A percentile compares a stretch with the other conserved stretches of the same genome.
Conservation (phyloP, 345 rosid species). For the Citrus australasica region DNA sequence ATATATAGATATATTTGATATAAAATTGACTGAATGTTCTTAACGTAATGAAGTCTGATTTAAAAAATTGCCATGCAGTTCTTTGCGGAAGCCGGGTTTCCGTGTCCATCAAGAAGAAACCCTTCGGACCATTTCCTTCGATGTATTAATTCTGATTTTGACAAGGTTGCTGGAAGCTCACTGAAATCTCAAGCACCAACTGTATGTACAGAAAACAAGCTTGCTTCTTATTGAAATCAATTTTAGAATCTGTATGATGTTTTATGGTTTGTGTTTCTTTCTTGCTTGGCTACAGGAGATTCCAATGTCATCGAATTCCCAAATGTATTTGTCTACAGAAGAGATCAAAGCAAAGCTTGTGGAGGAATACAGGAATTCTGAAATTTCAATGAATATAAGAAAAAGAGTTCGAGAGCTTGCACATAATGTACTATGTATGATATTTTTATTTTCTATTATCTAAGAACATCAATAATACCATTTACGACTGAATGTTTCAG, state of each 20-base stretch:
- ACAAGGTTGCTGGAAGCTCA: conserved; percentile 19
- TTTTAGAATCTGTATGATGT: neutral
- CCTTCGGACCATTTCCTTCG: conserved; percentile 56
- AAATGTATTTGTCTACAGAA: neutral
- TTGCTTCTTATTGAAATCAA: neutral
- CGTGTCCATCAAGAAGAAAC: conserved; percentile 44
- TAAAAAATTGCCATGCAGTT: conserved; percentile 22
- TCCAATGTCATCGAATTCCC: neutral
- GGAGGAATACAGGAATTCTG: conserved; percentile 13
- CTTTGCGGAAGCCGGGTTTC: conserved; percentile 49
- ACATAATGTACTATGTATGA: no score
- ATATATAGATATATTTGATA: neutral
- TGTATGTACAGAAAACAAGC: neutral
- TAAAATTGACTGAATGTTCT: neutral
- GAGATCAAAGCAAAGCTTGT: conserved; percentile 9
- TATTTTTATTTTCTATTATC: neutral
- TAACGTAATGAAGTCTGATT: neutral
- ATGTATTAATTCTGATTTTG: conserved; percentile 46
- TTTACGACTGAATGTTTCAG: neutral
- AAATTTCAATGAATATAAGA: conserved; percentile 12
- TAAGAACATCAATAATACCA: neutral
- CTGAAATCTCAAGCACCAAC: neutral
- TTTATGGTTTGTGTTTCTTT: neutral
- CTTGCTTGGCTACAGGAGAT: neutral
- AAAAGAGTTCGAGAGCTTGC: conserved; percentile 3